Conservation (phyloP, 2,329 filamentous ascomycete species). For the Stagonosporopsis rhizophila region DNA sequence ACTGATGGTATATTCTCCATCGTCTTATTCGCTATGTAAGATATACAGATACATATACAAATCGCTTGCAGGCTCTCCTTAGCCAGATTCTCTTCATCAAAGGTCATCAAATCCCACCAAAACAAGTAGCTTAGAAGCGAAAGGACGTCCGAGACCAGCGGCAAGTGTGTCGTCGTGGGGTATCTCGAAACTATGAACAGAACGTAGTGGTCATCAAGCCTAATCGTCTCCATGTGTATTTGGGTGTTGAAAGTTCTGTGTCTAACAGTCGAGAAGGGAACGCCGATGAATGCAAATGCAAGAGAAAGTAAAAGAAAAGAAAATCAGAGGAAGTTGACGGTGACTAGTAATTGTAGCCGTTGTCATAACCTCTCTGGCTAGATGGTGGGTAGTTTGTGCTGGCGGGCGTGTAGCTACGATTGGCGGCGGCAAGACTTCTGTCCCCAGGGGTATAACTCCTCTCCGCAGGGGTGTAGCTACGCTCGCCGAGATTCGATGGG, state of each 20-base stretch:
- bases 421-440: neutral
- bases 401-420: conserved; percentile 20
- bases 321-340: neutral
- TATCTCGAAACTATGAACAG: conserved; percentile 41
- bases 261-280: conserved; percentile 32
- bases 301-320: neutral
- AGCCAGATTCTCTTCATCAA: neutral
- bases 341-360: conserved; percentile 25
- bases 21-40: conserved; percentile 2
- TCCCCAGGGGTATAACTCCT: conserved; percentile 19
- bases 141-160: conserved; percentile 46
- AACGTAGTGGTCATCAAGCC: conserved; percentile 22
- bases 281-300: conserved; percentile 25
- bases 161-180: conserved; percentile 26
- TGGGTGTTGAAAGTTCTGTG: conserved; percentile 13
- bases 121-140: conserved; percentile 27
- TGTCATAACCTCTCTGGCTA: conserved; percentile 29
- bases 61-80: neutral
- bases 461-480: conserved; percentile 13
- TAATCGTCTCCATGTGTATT: conserved; percentile 6
- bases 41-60: conserved; percentile 9
- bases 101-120: conserved; percentile 13
- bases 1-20: neutral
- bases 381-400: conserved; percentile 25
- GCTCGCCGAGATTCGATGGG: conserved; percentile 19